Evolutionary conservation across 768 basidiomycete species (phyloP), one percentile per base, ranked within the genome.

Genomic region (Tricholoma matsutake): DNA sequence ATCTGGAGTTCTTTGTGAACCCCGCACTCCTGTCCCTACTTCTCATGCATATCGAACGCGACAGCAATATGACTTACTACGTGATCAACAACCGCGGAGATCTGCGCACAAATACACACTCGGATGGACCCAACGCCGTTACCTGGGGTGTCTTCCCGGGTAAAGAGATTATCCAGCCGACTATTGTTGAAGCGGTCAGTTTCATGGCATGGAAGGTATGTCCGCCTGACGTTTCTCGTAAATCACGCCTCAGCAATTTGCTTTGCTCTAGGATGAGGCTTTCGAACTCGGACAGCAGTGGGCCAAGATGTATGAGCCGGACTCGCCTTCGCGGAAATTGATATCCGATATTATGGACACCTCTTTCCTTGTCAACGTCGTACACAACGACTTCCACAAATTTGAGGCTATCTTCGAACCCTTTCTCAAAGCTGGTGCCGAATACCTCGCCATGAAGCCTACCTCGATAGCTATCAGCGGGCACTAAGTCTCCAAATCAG

Each of bases 61-160:
- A 97, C 68, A 83, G 84, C 61, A 86, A 88, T 66, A 90, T 96
- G 69, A 98, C 95, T 2, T 99, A 98, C 80, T 96, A 98, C 68
- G 93, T 95, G 53, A 96, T 98, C 74, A 98, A 98, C 83, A 93
- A 90, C 73, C 86, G 88, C 43, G 97, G 97, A 41, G 96, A 98
- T 72, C 79, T 99, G 54, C 86, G 89, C 58, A 98, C 97, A 54
- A 99, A 98, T 79, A 95, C 87, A 14, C 91, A 94, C 67, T 92
- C 89, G 2, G 95, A 97, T 55, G 94, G 96, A 2, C 96, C 97
- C 28, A 98, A 97, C 67, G 96, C 96, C n/a, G 94, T 98, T 16
- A 98, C 96, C 1, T 98, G 96, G 96, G 96, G 96, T 64, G 93
- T 97, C 8, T 98, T 96, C 82, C 94, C 96, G 4, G 92, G 93